Base-by-base conservation (phyloP, 106 monocot species). In the Apostasia shenzhenica region DNA sequence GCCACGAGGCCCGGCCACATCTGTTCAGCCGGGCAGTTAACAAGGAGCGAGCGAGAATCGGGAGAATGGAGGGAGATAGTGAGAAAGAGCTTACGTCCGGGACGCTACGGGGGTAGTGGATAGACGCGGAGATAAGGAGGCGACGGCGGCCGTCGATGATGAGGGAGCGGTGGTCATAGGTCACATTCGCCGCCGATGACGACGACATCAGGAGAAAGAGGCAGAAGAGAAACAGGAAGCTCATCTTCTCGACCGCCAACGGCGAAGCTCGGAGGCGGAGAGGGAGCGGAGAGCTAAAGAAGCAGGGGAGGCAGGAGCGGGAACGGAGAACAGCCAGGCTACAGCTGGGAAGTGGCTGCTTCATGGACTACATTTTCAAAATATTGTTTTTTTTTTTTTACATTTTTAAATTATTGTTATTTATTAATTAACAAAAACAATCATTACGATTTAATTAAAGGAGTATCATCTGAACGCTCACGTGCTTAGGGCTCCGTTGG, bases 81-180 rank as follows among this genome's bases (percentile, higher is more conserved):
- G 1, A 10, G 3, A 41, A 48, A n/a, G 45, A 54, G 53, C 65
- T 71, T 76, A 95, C 95, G 57, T 79, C 88, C 48, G 95, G 95
- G 61, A 95, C 95, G 72, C 95, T 95, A 70, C 95, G 95, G 1
- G 95, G 95, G 69, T 95, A 95, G 89, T 95, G 95, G 65, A 95
- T 95, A 72, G 95, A 86, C 48, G 95, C 81, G 64, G 95, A 95
- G 76, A 95, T 79, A 76, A 95, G 13, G 72, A 95, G 88, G 69
- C 75, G 79, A 58, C 95, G 83, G 54, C 69, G 76, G 67, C 91
- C 95, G 60, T 85, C 81, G 82, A 95, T 82, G 80, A 95, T 84
- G 78, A 95, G 86, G 8, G 95, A 91, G 41, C 91, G 88, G 66
- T 73, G 81, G 73, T 95, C 95, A 70, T 89, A 95, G 71, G 86